Base-by-base conservation (phyloP, 768 basidiomycete species). In the Russula sp. region DNA sequence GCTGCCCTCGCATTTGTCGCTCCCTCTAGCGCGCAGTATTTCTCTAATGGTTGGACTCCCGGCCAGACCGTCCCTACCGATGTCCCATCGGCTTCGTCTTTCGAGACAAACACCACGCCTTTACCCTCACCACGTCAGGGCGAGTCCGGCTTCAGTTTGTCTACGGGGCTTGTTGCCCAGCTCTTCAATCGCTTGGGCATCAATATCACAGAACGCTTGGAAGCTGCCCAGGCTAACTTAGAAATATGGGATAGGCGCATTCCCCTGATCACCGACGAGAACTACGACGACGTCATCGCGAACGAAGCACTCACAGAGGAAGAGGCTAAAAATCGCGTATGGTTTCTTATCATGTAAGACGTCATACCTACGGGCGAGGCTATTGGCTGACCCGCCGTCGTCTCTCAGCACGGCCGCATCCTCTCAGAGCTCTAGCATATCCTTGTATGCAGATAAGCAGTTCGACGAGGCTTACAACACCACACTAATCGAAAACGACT, bases 11-110 rank as follows among this genome's bases (percentile, higher is more conserved):
- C 59, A 22, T 73, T 73, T 56, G 72, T 75, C 57, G 63, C 68
- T 1, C 73, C 77, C 27, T 77, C 73, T 49, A 74, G 75, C 55
- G 89, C 88, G 13, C 85, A 89, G 66, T 91, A 91, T 73, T 86
- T 91, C 74, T 91, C 89, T 4, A 77, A 77, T 37, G 91, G 91
- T n/a, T 93, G 91, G 91, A 70, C 76, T 34, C 91, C 91, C 3
- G 90, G 89, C 34, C 86, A 91, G 70, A 76, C 83, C 0, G 77
- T 77, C 51, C 71, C 69, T 32, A 51, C 55, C n/a, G 61, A 48
- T 22, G 50, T 37, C 6, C 42, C 68, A 45, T 57, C 68, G 6
- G 67, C 70, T n/a, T 64, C 71, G 6, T 71, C 42, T 11, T 65
- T 54, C 65, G 50, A 63, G 31, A 63, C 50, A 31, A 27, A 39